Evolutionary conservation across 2,329 filamentous ascomycete genomes (phyloP).

Genomic region (Scedosporium boydii): DNA sequence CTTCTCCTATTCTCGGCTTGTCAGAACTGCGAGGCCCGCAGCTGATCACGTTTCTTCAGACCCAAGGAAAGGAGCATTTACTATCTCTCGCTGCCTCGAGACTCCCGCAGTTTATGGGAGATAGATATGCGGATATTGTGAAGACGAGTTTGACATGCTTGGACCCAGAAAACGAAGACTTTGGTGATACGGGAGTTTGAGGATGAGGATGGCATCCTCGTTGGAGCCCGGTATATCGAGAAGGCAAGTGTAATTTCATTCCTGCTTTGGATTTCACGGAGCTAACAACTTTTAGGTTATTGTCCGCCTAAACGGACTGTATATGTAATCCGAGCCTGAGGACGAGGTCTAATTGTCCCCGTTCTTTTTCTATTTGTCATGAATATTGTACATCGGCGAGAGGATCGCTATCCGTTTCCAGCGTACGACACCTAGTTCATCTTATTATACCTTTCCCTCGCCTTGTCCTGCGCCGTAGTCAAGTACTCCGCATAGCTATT

Average conservation of each 20-base stretch:
- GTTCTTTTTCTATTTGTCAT: neutral
- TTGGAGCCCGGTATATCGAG: conserved; percentile 19
- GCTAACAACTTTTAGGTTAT: neutral
- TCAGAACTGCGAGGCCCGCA: neutral
- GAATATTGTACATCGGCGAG: too few species aligned
- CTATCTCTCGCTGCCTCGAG: conserved; percentile 6
- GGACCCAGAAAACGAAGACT: conserved; percentile 19
- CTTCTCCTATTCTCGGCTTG: neutral
- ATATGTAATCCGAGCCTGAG: neutral
- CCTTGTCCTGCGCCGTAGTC: conserved; percentile 54
- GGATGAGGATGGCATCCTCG: conserved; percentile 19
- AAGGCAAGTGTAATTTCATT: conserved; percentile 12
- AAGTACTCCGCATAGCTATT: conserved; percentile 54
- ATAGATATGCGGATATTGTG: conserved; percentile 19
- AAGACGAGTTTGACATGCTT: conserved; percentile 25
- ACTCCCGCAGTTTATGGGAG: conserved; percentile 18
- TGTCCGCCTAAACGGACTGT: neutral
- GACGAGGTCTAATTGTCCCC: neutral
- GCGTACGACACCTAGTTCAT: conserved; percentile 22
- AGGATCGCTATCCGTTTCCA: too few species aligned
- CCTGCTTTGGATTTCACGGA: neutral
- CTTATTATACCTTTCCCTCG: conserved; percentile 55
- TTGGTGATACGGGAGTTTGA: conserved; percentile 17
- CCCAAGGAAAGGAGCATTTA: neutral
- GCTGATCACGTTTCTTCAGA: neutral